Percentiles rank a stretch among this genome's conserved stretches.
Evolutionary conservation across 2,329 filamentous ascomycete genomes (phyloP).

Genomic region (Escovopsis sp.): DNA sequence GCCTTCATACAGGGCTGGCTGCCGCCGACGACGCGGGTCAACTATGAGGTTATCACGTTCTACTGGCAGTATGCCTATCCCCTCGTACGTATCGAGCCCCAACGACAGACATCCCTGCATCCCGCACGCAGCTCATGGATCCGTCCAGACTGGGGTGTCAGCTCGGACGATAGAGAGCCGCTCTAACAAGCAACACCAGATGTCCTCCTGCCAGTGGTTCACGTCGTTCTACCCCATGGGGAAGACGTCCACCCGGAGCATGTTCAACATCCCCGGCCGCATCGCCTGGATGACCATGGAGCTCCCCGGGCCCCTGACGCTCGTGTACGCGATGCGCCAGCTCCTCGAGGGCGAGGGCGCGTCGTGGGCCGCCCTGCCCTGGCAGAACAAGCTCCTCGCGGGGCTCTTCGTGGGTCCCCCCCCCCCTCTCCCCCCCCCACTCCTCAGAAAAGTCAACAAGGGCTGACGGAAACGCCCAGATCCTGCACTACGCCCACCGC

Average conservation of each 20-base stretch:
- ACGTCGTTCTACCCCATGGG: conserved; percentile 78
- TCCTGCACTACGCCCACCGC: conserved; percentile 83
- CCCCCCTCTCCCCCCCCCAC: not conserved
- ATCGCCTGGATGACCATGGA: conserved; percentile 87
- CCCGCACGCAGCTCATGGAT: too few relatives aligned
- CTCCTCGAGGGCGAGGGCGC: conserved; percentile 31
- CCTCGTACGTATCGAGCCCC: conserved; percentile 24
- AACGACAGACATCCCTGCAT: too few relatives aligned
- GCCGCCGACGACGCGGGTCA: conserved; percentile 38
- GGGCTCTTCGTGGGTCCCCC: conserved; percentile 41
- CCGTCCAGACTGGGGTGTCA: too few relatives aligned
- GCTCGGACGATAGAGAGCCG: too few relatives aligned
- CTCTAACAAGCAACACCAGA: conserved; percentile 26
- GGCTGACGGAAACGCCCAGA: conserved; percentile 21
- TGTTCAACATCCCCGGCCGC: conserved; percentile 77
- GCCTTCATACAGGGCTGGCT: conserved; percentile 39
- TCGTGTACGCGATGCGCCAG: conserved; percentile 65
- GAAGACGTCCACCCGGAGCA: conserved; percentile 67
- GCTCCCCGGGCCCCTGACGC: conserved; percentile 55
- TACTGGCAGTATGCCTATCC: conserved; percentile 40
- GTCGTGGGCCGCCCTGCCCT: conserved; percentile 39
- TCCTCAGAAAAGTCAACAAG: not conserved
- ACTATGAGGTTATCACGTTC: conserved; percentile 38
- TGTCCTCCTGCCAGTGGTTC: conserved; percentile 61
- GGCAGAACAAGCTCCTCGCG: conserved; percentile 64